phyloP scores from a whole-genome alignment of 441 rosid species.

The Isatis lusitanica region DNA sequence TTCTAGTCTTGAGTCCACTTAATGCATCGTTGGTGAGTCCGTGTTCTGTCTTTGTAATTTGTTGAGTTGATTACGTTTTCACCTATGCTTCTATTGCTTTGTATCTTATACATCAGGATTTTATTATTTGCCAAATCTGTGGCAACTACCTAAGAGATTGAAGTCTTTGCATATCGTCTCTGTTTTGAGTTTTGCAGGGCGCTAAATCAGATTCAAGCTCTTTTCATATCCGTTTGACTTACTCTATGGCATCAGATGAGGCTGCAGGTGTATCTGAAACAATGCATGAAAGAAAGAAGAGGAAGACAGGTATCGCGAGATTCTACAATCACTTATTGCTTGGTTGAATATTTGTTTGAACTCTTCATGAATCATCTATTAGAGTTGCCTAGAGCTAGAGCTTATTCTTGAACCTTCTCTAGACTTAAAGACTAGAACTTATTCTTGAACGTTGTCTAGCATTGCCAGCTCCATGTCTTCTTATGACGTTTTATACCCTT shows the following conservation, averaged over 20 bases:
- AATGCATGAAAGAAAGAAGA: conserved; percentile 62
- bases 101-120: not conserved
- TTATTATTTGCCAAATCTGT: not conserved
- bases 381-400: not conserved
- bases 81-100: not conserved
- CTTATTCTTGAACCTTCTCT: not conserved
- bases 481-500: not conserved
- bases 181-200: conserved; percentile 64
- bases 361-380: not conserved
- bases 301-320: conserved; percentile 57
- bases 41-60: not conserved
- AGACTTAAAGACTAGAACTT: too few relatives aligned
- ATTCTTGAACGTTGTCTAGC: not conserved
- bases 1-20: conserved; percentile 47
- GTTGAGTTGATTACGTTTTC: conserved; percentile 12
- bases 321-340: not conserved
- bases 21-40: conserved; percentile 57
- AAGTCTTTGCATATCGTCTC: conserved; percentile 9
- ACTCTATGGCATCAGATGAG: conserved; percentile 43
- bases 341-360: not conserved
- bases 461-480: not conserved
- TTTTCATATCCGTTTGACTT: conserved; percentile 73
- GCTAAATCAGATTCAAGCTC: conserved; percentile 59
- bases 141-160: not conserved
- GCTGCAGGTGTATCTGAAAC: conserved; percentile 39